Evolutionary conservation across 495 filamentous ascomycete species (phyloP).

Genomic region (Podospora pseudoanserina): DNA sequence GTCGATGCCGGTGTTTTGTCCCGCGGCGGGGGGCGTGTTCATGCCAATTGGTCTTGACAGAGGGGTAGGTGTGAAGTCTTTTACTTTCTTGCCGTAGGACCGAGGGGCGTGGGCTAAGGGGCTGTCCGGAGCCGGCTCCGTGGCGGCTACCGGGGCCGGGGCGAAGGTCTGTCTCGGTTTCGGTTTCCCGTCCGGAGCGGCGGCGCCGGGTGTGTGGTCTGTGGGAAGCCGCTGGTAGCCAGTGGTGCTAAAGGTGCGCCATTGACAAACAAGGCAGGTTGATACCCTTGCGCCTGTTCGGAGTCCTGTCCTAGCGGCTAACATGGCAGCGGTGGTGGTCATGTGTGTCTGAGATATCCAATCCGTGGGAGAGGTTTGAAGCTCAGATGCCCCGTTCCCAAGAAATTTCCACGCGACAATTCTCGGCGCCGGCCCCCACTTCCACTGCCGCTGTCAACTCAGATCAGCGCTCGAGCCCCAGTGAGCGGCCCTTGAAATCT

Average conservation of each 20-base stretch:
- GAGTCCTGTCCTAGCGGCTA: conserved; percentile 13
- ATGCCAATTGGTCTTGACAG: conserved; percentile 81
- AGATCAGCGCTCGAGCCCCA: conserved; percentile 9
- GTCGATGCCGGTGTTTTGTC: conserved; percentile 79
- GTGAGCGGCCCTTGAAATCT: neutral
- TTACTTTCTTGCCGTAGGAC: conserved; percentile 53
- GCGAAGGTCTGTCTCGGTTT: conserved; percentile 7
- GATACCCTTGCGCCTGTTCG: conserved; percentile 16
- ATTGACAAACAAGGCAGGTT: conserved; percentile 47
- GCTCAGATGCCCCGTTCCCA: conserved; percentile 11
- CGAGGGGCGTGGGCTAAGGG: conserved; percentile 50
- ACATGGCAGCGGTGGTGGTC: conserved; percentile 22
- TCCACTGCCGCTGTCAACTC: conserved; percentile 7
- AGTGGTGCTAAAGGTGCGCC: conserved; percentile 45
- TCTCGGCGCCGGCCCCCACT: conserved; percentile 7
- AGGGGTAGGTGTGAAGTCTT: conserved; percentile 61
- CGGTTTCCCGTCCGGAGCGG: conserved; percentile 2
- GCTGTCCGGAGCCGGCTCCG: conserved; percentile 18
- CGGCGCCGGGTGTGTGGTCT: conserved; percentile 19
- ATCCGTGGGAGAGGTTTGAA: conserved; percentile 2
- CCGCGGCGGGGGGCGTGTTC: conserved; percentile 61
- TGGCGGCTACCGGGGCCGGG: conserved; percentile 1
- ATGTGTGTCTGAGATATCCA: conserved; percentile 5
- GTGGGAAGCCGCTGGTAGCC: conserved; percentile 36
- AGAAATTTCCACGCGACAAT: conserved; percentile 29